These are phyloP conservation scores for Trichoderma endophyticum DNA, from an alignment of 2,329 filamentous ascomycete species.

Conservation along the genomic window DNA sequence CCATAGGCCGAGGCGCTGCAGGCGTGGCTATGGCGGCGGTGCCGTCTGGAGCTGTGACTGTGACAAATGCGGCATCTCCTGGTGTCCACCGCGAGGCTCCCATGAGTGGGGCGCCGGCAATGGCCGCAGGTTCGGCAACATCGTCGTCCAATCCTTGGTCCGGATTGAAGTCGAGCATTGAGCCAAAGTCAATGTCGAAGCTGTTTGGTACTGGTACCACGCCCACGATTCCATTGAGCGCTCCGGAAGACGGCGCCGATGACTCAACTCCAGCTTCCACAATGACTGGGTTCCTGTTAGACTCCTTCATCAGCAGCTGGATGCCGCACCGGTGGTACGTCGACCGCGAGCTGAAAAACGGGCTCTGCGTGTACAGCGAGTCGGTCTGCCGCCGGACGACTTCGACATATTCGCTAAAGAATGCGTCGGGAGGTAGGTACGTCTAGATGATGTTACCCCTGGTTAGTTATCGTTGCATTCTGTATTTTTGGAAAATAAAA, in stretches of 20 bases:
- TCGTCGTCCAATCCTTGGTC: background rate
- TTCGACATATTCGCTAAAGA: constrained; percentile 43
- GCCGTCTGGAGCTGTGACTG: background rate
- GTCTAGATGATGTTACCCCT: constrained; percentile 24
- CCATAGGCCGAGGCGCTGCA: background rate
- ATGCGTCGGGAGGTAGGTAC: constrained; percentile 34
- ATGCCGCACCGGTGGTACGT: constrained; percentile 43
- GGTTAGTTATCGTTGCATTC: constrained; percentile 19
- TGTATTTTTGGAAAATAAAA: background rate
- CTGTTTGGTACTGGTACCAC: constrained; percentile 25
- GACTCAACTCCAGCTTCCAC: background rate
- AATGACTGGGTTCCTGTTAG: background rate
- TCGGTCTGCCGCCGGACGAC: constrained; percentile 42
- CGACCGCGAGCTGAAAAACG: constrained; percentile 31
- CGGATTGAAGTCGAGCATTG: constrained; percentile 20
- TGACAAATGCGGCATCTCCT: background rate
- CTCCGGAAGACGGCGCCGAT: background rate
- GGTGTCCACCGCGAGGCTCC: background rate
- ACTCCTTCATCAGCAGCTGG: constrained; percentile 36
- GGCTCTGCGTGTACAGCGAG: constrained; percentile 37
- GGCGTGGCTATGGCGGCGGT: background rate
- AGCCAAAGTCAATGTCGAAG: constrained; percentile 24
- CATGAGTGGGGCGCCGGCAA: background rate
- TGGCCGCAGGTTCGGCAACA: background rate
- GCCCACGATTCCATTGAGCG: background rate